These are phyloP conservation scores for Comarum palustre DNA, from an alignment of 306 rosid species.

Conservation along the genomic window DNA sequence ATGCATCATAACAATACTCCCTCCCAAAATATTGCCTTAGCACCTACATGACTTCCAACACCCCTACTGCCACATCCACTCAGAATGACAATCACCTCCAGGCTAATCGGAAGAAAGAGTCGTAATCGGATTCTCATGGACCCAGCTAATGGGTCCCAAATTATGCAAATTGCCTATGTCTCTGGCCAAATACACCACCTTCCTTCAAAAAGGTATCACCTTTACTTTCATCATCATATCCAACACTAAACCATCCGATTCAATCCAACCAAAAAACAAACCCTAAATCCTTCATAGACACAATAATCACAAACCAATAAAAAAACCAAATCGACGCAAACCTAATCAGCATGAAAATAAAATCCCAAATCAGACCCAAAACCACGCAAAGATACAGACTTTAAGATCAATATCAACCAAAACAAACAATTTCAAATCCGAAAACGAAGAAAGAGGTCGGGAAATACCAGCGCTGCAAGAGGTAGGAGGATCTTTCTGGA, in stretches of 20 bases:
- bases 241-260: neutral
- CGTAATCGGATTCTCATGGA: neutral
- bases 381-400: neutral
- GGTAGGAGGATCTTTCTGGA: conserved; percentile 76
- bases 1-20: neutral
- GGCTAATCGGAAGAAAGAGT: neutral
- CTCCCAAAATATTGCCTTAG: neutral
- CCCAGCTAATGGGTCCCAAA: neutral
- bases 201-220: neutral
- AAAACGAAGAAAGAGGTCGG: neutral
- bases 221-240: no score
- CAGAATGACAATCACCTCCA: neutral
- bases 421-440: neutral
- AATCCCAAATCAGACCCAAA: neutral
- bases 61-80: neutral
- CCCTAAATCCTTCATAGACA: neutral
- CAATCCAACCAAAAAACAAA: neutral
- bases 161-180: neutral
- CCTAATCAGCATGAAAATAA: neutral
- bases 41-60: neutral
- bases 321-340: neutral
- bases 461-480: conserved; percentile 67
- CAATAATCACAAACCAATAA: neutral
- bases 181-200: neutral
- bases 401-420: neutral